Conservation (phyloP, 768 basidiomycete species). For the Rhizopogon roseolus region DNA sequence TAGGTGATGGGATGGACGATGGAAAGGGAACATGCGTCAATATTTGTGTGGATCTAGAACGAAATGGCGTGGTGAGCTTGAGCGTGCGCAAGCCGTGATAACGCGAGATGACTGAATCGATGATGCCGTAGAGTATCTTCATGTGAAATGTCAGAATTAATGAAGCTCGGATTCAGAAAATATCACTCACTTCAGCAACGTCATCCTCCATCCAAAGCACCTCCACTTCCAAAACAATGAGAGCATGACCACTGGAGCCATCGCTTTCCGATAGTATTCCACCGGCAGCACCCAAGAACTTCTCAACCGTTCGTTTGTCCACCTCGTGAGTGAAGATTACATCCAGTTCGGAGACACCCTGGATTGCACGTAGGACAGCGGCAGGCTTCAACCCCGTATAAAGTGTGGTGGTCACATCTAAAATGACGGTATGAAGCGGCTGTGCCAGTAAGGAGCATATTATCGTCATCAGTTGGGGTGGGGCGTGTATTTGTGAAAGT, state of each 20-base stretch:
- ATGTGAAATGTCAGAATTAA: neutral
- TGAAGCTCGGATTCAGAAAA: neutral
- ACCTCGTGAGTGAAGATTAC: slow-evolving; percentile 25
- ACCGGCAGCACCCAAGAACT: slow-evolving; percentile 23
- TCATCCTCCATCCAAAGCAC: slow-evolving; percentile 22
- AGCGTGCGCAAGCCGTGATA: slow-evolving; percentile 23
- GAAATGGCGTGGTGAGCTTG: slow-evolving; percentile 27
- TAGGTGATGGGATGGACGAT: slow-evolving; percentile 6
- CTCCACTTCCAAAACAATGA: slow-evolving; percentile 22
- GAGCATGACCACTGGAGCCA: slow-evolving; percentile 3
- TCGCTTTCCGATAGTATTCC: slow-evolving; percentile 12
- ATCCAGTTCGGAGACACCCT: slow-evolving; percentile 24
- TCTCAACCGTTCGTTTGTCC: slow-evolving; percentile 28
- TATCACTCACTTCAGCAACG: slow-evolving; percentile 21
- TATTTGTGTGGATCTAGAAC: slow-evolving; percentile 16
- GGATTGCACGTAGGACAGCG: slow-evolving; percentile 18
- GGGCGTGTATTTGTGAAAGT: slow-evolving; percentile 22
- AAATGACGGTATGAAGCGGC: slow-evolving; percentile 15
- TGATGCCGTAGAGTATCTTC: slow-evolving; percentile 24
- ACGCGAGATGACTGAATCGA: slow-evolving; percentile 27
- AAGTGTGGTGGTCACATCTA: slow-evolving; percentile 22
- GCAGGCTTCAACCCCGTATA: slow-evolving; percentile 25
- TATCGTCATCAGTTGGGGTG: slow-evolving; percentile 17
- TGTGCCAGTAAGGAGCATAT: slow-evolving; percentile 13
- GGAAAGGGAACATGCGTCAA: slow-evolving; percentile 1